Base-by-base conservation (phyloP, 1,139 yeast species). In the Yamadazyma sp. region DNA sequence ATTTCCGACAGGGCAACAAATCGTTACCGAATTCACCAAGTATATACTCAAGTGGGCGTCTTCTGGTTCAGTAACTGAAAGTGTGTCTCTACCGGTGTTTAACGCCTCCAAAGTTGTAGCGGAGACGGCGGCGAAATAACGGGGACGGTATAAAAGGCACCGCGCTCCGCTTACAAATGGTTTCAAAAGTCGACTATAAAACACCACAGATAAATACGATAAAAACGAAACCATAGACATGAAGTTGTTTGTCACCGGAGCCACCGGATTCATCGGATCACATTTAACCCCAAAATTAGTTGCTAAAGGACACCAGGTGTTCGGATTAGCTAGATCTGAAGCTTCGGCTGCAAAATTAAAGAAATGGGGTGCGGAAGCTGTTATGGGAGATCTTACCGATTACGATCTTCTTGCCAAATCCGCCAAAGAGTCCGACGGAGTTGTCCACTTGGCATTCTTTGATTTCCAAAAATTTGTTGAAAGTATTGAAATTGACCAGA, bases 201-300 rank as follows among this genome's bases (percentile, higher is more conserved):
- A 20, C 6, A 20, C 6, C 22, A 20, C 22, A 20, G 9, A 20
- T 6, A 20, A 20, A 25, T n/a, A 25, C 28, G n/a, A 25, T 6
- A n/a, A 24, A 35, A 9, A 20, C 22, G 9, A 20, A 20, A 20
- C 22, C 6, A 20, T 20, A 6, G 9, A 31, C 6, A 45, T 46
- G 49, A 42, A 42, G 22, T 64, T 63, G 20, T 62, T 66, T 35
- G 65, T 69, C 13, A 56, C 72, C 12, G 73, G 74, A 15, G 73
- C 70, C 24, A 57, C 64, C 18, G 73, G 73, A 3, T 67, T 56
- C 43, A 59, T 68, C 39, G 73, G 71, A n/a, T 57, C 56, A 40
- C 59, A 58, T 37, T 52, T 63, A 11, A 49, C 59, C 30, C 50
- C 58, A 40, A 46, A 41, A 23, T 57, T 61, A 26, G 33, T 66